Conservation (phyloP, 148 eudicot species). For the Chenopodium quinoa region DNA sequence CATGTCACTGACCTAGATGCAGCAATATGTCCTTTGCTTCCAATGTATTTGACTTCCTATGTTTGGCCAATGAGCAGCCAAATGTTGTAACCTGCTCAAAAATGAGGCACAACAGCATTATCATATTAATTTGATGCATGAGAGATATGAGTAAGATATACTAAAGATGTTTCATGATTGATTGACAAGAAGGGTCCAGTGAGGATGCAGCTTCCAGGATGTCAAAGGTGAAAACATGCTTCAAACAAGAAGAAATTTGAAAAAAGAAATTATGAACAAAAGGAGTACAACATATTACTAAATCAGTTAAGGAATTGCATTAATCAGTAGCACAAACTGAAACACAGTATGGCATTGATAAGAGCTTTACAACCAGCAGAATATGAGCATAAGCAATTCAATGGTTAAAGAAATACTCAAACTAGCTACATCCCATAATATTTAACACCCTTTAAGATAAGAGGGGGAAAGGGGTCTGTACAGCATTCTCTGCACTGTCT, state of each 20-base stretch:
- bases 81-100: constrained; percentile 71
- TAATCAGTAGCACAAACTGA: not conserved
- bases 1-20: constrained; percentile 69
- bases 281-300: not conserved
- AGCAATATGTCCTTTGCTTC: constrained; percentile 94
- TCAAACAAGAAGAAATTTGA: not conserved
- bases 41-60: constrained; percentile 80
- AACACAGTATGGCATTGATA: not conserved
- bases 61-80: constrained; percentile 96
- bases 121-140: not conserved
- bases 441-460: not conserved
- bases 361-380: too few species aligned
- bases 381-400: too few species aligned
- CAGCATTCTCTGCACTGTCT: not conserved
- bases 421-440: not conserved
- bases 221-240: not conserved
- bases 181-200: not conserved
- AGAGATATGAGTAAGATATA: not conserved
- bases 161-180: not conserved
- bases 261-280: not conserved
- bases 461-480: not conserved
- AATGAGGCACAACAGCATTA: not conserved
- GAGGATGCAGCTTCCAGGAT: not conserved
- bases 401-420: too few species aligned
- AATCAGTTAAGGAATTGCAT: not conserved